phyloP scores from a whole-genome alignment of 176 grass and related monocot genomes.

The Elaeis guineensis region DNA sequence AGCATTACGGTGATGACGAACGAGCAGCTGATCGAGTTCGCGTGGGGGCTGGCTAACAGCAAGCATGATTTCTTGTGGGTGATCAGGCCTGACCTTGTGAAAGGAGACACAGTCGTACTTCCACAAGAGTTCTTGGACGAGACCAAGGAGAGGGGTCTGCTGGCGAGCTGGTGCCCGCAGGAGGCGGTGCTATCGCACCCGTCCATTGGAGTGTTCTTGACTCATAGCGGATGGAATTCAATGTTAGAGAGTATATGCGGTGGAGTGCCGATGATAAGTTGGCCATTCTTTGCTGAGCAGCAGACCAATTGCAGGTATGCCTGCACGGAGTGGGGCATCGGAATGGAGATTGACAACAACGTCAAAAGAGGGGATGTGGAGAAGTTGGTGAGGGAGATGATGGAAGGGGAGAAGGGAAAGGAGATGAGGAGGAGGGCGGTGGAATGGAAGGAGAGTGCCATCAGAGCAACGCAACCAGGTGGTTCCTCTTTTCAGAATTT shows the following conservation, averaged over 20 bases:
- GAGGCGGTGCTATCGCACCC: slow-evolving; percentile 8
- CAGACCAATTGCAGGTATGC: slow-evolving; percentile 19
- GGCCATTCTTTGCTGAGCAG: slow-evolving; percentile 21
- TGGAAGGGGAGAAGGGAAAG: slow-evolving; percentile 6
- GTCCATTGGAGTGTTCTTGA: slow-evolving; percentile 1
- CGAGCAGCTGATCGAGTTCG: slow-evolving; percentile 19
- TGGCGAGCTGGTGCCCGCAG: slow-evolving; percentile 18
- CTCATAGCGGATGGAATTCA: slow-evolving; percentile 20
- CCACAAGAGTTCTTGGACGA: slow-evolving; percentile 4
- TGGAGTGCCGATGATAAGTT: slow-evolving; percentile 10
- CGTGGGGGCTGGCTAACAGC: slow-evolving; percentile 14
- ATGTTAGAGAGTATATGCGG: slow-evolving; percentile 8
- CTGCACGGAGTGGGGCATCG: slow-evolving; percentile 13
- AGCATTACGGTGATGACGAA: slow-evolving; percentile 16
- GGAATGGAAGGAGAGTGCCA: background rate
- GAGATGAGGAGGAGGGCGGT: slow-evolving; percentile 7
- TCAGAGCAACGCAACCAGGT: background rate
- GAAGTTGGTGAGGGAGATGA: slow-evolving; percentile 3
- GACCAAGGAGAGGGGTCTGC: background rate
- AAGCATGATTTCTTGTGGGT: slow-evolving; percentile 12
- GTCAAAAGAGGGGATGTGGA: slow-evolving; percentile 7
- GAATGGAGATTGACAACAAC: slow-evolving; percentile 20
- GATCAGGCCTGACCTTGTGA: slow-evolving; percentile 9
- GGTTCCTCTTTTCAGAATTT: background rate
- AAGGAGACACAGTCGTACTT: background rate